phyloP scores from a whole-genome alignment of 2,329 filamentous ascomycete species.

The Parastagonospora avenae region DNA sequence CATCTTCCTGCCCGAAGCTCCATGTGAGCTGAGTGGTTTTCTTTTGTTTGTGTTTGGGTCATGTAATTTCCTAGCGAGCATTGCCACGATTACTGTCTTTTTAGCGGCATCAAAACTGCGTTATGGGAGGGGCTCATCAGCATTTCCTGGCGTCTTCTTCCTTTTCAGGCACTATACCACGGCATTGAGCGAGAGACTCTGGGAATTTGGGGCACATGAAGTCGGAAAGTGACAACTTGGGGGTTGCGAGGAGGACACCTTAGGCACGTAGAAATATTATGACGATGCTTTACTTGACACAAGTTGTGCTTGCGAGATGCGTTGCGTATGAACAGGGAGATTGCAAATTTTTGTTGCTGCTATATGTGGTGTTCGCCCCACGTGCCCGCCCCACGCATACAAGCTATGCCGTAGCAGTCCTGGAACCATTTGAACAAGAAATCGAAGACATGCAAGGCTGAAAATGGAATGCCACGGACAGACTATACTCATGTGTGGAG shows the following conservation, averaged over 20 bases:
- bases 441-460: background rate
- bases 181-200: constrained; percentile 11
- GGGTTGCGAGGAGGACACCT: too few species aligned
- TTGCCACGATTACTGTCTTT: constrained; percentile 16
- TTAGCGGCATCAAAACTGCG: constrained; percentile 33
- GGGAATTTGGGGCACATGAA: background rate
- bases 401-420: constrained; percentile 12
- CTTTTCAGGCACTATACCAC: constrained; percentile 22
- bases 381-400: constrained; percentile 10
- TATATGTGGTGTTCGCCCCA: background rate
- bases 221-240: background rate
- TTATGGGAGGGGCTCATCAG: constrained; percentile 9
- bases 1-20: background rate
- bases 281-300: too few species aligned
- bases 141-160: constrained; percentile 25
- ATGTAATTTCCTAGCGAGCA: constrained; percentile 6
- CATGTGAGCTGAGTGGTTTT: constrained; percentile 3
- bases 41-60: constrained; percentile 1
- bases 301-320: too few species aligned
- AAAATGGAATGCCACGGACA: background rate
- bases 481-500: too few species aligned
- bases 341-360: too few species aligned
- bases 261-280: too few species aligned
- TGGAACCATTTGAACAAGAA: constrained; percentile 9
- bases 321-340: too few species aligned